phyloP scores from a whole-genome alignment of 1,139 yeast genomes.

The Taphrina communis region DNA sequence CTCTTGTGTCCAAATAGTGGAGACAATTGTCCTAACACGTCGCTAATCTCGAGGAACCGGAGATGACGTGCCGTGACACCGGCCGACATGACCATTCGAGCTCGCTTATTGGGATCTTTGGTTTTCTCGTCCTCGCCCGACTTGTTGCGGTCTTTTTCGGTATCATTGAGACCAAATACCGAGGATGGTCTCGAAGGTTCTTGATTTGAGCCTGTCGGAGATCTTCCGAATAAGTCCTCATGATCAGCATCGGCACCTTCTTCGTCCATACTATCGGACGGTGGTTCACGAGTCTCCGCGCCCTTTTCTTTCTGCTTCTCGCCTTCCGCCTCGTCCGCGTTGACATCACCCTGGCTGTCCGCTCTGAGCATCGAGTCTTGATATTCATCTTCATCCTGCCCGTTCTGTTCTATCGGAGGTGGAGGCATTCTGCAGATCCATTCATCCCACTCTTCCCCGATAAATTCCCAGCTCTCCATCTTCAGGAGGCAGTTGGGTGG shows the following conservation, averaged over 20 bases:
- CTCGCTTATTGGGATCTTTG: conserved; percentile 16
- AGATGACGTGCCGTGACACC: conserved; percentile 37
- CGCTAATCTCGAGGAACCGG: conserved; percentile 30
- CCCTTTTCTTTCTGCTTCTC: background rate
- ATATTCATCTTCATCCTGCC: conserved; percentile 5
- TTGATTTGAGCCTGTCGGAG: conserved; percentile 22
- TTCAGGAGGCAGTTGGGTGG: conserved; percentile 15
- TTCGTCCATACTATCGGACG: background rate
- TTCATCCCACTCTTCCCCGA: conserved; percentile 37
- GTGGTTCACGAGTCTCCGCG: background rate
- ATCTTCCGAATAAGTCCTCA: conserved; percentile 21
- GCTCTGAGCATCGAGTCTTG: conserved; percentile 10
- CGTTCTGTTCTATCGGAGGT: conserved; percentile 16
- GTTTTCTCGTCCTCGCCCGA: conserved; percentile 23
- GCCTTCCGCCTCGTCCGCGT: background rate
- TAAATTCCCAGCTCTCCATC: conserved; percentile 38
- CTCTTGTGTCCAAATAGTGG: conserved; percentile 26
- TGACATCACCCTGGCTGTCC: conserved; percentile 1
- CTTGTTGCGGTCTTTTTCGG: background rate
- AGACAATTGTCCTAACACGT: conserved; percentile 31
- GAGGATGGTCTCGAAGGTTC: conserved; percentile 12
- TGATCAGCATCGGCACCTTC: conserved; percentile 14
- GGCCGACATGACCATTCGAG: conserved; percentile 29
- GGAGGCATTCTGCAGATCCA: conserved; percentile 36
- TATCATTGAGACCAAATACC: background rate